Evolutionary conservation across 441 rosid species (phyloP), one percentile per base, ranked within the genome.

Genomic region (Brassica hybrid): DNA sequence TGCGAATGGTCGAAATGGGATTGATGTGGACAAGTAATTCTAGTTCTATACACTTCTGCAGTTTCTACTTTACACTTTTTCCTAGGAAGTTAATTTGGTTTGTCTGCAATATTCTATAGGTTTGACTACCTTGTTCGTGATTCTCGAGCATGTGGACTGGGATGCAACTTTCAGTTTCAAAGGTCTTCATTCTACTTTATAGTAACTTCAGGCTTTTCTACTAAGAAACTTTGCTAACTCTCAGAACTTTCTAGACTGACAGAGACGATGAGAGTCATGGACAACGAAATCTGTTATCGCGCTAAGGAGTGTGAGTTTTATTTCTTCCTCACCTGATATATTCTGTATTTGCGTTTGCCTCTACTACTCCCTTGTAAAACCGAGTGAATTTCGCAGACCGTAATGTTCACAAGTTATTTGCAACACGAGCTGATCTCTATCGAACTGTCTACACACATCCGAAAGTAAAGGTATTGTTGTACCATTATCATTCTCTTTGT

Each of bases 91-190:
- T 36, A 34, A 64, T 10, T 69, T 23, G 25, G 11, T 5, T 11
- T 70, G 58, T 64, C 21, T 58, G 14, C 79, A 21, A 66, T 23
- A 27, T 11, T 59, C 4, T 79, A 43, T 71, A 93, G 99, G 90
- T 95, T 95, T 84, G 99, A 95, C 86, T 95, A 95, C 85, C 86
- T 95, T 81, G 86, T 75, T n/a, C 93, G 99, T 10, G 99, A 95
- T 77, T 85, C 88, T 81, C 86, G 99, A 76, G 99, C 99, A 76
- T 93, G 99, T 80, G 97, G 94, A 60, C 74, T 95, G 52, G 97
- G 97, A 60, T 95, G 93, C 78, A 90, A 81, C 81, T 95, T 95
- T 77, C 90, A 93, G 81, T 93, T 90, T 75, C 83, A 73, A 62
- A 95, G 98, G 99, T 95, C 38, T 73, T 60, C 63, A 52, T 82